Evolutionary conservation across 495 filamentous ascomycete species (phyloP), one percentile per base, ranked within the genome.

Genomic region (Penicillium maclennaniae): DNA sequence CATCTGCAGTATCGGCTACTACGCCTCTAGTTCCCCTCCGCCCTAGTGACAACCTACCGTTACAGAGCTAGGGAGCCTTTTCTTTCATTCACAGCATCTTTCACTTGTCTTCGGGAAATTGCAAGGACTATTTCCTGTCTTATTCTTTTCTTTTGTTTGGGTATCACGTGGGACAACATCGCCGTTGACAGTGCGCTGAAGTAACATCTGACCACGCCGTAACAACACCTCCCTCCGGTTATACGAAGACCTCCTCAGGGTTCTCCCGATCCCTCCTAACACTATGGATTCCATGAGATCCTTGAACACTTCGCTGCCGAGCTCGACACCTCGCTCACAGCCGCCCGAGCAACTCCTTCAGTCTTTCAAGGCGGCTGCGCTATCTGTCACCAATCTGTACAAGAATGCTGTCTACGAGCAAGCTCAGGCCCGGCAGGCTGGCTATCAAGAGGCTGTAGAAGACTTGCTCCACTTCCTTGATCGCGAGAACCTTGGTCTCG

Each of bases 311-410:
- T 88, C 85, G 8, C 69, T 89, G 44, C 83, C 83, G 15, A 71
- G 70, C 39, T 73, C 77, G 6, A 76, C 75, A 48, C 73, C 74
- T 28, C 67, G 72, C 20, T 69, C 70, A 27, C 88, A 88, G 51
- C 83, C 86, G 21, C 80, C 87, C 12, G 89, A 91, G 65, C 80
- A 93, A 62, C 83, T 97, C 38, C 80, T 95, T 43, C 86, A 91
- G 47, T 84, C 88, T 47, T 99, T 99, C 79, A 92, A 88, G 66
- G 81, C 86, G 36, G 95, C 95, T 20, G 95, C 95, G 14, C 77
- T 97, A 19, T 95, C 95, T 3, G 92, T 97, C 47, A 97, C 95
- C 43, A 92, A 91, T 56, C 85, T 99, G 26, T 97, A 97, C 73
- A 96, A 96, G 68, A 89, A 85, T 47, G 91, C 92, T 15, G 86